Percentiles rank a stretch among this genome's conserved stretches.
Evolutionary conservation across 139 green algal genomes (phyloP).

Genomic region (Picochlorum sp.): DNA sequence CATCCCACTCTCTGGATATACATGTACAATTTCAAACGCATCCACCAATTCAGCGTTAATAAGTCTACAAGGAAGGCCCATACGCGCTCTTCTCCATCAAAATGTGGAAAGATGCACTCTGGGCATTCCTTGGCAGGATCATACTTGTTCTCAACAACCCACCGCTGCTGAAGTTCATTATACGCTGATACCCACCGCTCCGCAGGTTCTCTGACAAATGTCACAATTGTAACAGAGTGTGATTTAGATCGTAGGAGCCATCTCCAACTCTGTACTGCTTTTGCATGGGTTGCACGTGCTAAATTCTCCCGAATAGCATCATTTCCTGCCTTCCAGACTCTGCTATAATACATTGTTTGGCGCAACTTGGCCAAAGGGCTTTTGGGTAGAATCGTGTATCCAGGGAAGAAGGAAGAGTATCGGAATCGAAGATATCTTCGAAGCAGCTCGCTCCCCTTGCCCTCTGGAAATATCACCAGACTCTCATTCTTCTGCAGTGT

Average conservation of each 20-base stretch:
- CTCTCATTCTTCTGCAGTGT: no score
- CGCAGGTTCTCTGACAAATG: not conserved
- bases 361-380: no score
- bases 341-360: not conserved
- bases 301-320: conserved; percentile 1
- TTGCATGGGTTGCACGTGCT: not conserved
- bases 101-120: not conserved
- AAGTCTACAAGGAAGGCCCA: not conserved
- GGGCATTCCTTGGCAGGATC: not conserved
- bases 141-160: not conserved
- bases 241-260: not conserved
- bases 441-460: no score
- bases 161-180: not conserved
- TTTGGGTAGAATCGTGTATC: no score
- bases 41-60: not conserved
- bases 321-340: not conserved
- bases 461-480: no score
- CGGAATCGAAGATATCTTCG: no score
- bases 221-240: not conserved
- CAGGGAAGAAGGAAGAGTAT: no score
- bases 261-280: not conserved
- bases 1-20: conserved; percentile 1
- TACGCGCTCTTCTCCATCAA: not conserved
- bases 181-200: not conserved
- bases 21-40: not conserved